Base-by-base conservation (phyloP, 441 rosid species). In the Manihot esculenta region DNA sequence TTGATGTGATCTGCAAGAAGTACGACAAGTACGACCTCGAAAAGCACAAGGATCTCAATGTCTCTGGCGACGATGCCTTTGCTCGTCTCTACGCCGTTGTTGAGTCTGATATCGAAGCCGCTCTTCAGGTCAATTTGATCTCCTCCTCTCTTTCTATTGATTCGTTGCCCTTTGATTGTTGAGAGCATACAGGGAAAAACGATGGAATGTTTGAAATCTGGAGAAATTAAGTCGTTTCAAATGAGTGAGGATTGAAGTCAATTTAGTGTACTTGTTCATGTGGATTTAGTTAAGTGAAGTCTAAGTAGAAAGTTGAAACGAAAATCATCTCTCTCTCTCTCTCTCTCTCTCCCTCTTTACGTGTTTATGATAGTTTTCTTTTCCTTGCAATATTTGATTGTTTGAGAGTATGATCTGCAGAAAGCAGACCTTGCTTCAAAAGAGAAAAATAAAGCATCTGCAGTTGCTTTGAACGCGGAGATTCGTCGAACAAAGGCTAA, bases 21-120 rank as follows among this genome's bases (percentile, higher is more conserved):
- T 95, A 89, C 81, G 99, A 95, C 81, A 86, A 81, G 74, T 93
- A 91, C 90, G 98, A 95, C 78, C 76, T 95, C 76, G 97, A 87
- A 12, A 95, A 84, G 87, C 96, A 86, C 77, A 85, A 84, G 57
- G 94, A 91, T 54, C 80, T 82, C 76, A 93, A 89, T 71, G 77
- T 89, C 88, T 74, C 91, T 81, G 97, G 98, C 24, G 98, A 88
- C 64, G 98, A 94, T 77, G 94, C 97, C 48, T 95, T 93, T 45
- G 96, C 95, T 76, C 89, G 94, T 62, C 84, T 84, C 54, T 95
- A 91, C 78, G 85, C 88, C 23, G 76, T 68, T 76, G 84, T 93
- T 20, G 95, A 85, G 41, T 80, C 88, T 47, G 98, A 88, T 71
- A 86, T 93, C 73, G 95, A 86, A 67, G 79, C 95, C 9, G 88